Evolutionary conservation across 169 alveolate species (phyloP).

Genomic region (Eimeria maxima): DNA sequence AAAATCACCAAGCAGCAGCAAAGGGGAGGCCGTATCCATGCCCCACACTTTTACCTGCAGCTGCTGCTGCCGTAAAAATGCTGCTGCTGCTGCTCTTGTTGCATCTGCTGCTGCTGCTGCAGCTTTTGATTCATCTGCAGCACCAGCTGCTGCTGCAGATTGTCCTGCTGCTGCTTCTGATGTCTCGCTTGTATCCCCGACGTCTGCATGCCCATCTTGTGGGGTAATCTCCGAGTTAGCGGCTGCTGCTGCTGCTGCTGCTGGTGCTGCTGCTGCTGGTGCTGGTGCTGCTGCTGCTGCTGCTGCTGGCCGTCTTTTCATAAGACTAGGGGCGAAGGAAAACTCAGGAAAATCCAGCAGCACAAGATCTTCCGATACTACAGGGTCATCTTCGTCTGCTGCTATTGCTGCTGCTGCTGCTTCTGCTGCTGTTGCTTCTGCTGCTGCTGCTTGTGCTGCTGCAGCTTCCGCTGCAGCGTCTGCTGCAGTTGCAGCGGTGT

Average conservation of each 20-base stretch:
- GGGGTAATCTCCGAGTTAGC: not conserved
- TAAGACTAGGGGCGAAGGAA: slow-evolving; percentile 54
- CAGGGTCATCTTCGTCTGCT: slow-evolving; percentile 30
- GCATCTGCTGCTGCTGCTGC: slow-evolving; percentile 27
- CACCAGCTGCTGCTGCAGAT: not conserved
- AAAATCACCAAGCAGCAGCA: slow-evolving; percentile 54
- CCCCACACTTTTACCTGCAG: slow-evolving; percentile 60
- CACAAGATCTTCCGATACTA: slow-evolving; percentile 54
- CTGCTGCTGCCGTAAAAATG: slow-evolving; percentile 28
- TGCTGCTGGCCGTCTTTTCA: not conserved
- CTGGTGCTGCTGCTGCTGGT: slow-evolving; percentile 3
- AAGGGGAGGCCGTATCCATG: not conserved
- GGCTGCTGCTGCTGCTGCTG: slow-evolving; percentile 11
- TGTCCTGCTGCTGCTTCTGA: not conserved
- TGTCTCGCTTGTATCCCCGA: not conserved
- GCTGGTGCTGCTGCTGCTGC: not conserved
- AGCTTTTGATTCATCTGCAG: not conserved
- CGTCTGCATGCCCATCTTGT: not conserved
- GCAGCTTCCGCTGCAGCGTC: not conserved
- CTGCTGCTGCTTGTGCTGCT: not conserved
- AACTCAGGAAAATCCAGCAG: slow-evolving; percentile 72
- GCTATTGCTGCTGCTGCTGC: slow-evolving; percentile 60
- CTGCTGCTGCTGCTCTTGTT: slow-evolving; percentile 66
- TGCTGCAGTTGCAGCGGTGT: not conserved
- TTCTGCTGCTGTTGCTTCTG: slow-evolving; percentile 12